Base-by-base conservation (phyloP, 352 stramenopile genomes). In the Lagenidium giganteum region DNA sequence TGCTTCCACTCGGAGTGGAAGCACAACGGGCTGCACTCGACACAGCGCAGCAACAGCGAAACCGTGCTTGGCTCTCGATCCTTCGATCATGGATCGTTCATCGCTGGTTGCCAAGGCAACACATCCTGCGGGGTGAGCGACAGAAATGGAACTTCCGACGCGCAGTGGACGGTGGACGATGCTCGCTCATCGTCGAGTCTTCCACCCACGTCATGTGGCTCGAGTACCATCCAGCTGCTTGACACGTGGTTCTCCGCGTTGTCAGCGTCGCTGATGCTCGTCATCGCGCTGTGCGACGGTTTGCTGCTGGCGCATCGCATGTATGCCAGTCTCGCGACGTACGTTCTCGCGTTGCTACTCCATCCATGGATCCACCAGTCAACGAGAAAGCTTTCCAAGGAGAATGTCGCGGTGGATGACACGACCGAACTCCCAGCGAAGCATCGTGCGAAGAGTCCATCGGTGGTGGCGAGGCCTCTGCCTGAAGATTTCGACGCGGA, bases 311-410 rank as follows among this genome's bases (percentile, higher is more conserved):
- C 67, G 26, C 59, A 80, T 21, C 72, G 72, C 11, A 29, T 73
- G 28, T 61, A 43, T 11, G 64, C 55, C 45, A 75, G 71, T 42
- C 51, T 74, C 4, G 57, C 52, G 11, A 64, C 67, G 17, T 85
- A 81, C 39, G 67, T 61, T 14, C 47, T 73, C 26, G 82, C 83
- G 51, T 37, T 85, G 17, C 59, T 54, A 14, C 42, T 85, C 6
- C 72, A 85, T 26, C 72, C 69, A 22, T 78, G 69, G 65, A 55
- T 82, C 52, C 60, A 78, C 51, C n/a, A n/a, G n/a, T n/a, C n/a
- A n/a, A n/a, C n/a, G n/a, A n/a, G n/a, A n/a, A n/a, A n/a, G n/a
- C n/a, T n/a, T n/a, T n/a, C n/a, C n/a, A n/a, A n/a, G n/a, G n/a
- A n/a, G n/a, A n/a, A n/a, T n/a, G n/a, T n/a, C n/a, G n/a, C n/a